A percentile compares a stretch with the other conserved stretches of the same genome.
Evolutionary conservation across 2,329 filamentous ascomycete genomes (phyloP).

Genomic region (Aspergillus tanneri): DNA sequence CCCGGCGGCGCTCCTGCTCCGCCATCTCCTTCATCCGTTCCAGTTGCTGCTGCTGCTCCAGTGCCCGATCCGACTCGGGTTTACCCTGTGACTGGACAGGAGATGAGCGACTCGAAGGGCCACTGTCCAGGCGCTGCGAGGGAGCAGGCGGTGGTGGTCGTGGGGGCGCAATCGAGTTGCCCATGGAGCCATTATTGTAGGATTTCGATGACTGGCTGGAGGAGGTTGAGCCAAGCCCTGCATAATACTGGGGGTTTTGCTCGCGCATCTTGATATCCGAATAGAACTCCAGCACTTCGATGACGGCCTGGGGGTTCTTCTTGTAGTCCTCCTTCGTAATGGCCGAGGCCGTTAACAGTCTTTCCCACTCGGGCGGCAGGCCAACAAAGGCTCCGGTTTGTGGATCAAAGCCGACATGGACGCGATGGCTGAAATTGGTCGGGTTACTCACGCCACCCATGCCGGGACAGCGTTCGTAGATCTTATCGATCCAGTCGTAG

Average conservation of each 20-base stretch:
- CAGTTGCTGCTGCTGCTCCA: constrained; percentile 44
- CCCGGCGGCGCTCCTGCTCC: constrained; percentile 49
- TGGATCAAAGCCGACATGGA: constrained; percentile 96
- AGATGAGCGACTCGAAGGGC: constrained; percentile 38
- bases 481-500: constrained; percentile 98
- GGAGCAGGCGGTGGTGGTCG: constrained; percentile 61
- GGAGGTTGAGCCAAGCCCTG: constrained; percentile 61
- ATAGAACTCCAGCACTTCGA: constrained; percentile 69
- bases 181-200: constrained; percentile 51
- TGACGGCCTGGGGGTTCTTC: constrained; percentile 81
- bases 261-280: constrained; percentile 66
- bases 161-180: constrained; percentile 64
- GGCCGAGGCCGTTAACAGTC: constrained; percentile 89
- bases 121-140: constrained; percentile 46
- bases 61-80: constrained; percentile 58
- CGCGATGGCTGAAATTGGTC: constrained; percentile 94
- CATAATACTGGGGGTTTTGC: constrained; percentile 61
- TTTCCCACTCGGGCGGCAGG: constrained; percentile 93
- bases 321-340: constrained; percentile 99
- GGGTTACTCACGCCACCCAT: constrained; percentile 99
- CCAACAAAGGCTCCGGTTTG: constrained; percentile 94
- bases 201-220: constrained; percentile 51
- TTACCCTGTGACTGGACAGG: constrained; percentile 41
- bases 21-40: constrained; percentile 59
- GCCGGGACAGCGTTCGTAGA: constrained; percentile 92